Percentiles rank a stretch among this genome's conserved stretches.
Conservation (phyloP, 2,329 filamentous ascomycete genomes). For the Lasiodiplodia sp. region DNA sequence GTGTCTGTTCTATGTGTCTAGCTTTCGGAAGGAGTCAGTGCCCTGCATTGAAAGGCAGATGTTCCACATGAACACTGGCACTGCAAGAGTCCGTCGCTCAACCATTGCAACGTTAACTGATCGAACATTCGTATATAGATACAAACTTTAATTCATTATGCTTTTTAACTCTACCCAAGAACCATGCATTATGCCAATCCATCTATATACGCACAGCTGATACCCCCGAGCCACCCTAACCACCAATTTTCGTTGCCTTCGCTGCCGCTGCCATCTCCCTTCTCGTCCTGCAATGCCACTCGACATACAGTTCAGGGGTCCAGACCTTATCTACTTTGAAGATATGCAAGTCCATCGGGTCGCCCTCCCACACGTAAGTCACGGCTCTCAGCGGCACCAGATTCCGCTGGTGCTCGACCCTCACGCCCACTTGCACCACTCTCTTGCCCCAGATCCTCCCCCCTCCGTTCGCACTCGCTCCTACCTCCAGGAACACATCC, state of each 20-base stretch:
- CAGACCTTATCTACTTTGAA: constrained; percentile 14
- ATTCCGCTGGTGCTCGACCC: not conserved
- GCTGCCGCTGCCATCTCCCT: not conserved
- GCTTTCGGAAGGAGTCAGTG: not conserved
- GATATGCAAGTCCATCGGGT: constrained; percentile 11
- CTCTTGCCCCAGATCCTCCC: not conserved
- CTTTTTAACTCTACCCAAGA: not conserved
- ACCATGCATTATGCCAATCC: not conserved
- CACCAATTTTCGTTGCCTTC: not conserved
- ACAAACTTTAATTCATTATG: not conserved
- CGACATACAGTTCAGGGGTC: constrained; percentile 16
- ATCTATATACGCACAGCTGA: not conserved
- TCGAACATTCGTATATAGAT: not conserved
- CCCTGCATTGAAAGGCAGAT: not conserved
- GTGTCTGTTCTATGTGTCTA: no score
- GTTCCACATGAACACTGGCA: no score
- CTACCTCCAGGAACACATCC: not conserved
- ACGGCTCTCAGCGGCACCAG: not conserved
- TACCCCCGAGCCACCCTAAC: not conserved
- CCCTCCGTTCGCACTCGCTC: no score
- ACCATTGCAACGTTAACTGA: not conserved
- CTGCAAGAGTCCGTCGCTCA: no score
- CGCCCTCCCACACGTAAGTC: constrained; percentile 4
- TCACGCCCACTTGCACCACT: not conserved
- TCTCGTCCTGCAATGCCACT: constrained; percentile 3